These are phyloP conservation scores for Yamadazyma ubonensis DNA, from an alignment of 805 yeast species.

Conservation along the genomic window DNA sequence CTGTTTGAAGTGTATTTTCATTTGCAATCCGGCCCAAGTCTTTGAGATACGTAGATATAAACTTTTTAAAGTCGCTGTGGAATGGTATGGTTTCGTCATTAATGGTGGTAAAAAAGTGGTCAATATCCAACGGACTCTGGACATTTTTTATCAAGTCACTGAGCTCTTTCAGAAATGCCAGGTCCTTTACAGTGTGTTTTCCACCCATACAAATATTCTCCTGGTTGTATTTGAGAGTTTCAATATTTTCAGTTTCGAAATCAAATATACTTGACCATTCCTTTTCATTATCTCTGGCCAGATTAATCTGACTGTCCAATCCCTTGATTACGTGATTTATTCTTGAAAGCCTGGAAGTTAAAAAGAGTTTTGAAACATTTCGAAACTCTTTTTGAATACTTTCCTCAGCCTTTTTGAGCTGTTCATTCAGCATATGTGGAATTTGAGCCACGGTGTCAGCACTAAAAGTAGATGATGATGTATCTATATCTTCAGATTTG, in stretches of 20 bases:
- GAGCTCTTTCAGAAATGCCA: conserved; percentile 33
- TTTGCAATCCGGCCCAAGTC: conserved; percentile 25
- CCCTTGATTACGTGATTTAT: conserved; percentile 9
- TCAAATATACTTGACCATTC: conserved; percentile 23
- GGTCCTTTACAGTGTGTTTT: conserved; percentile 15
- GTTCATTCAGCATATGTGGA: conserved; percentile 8
- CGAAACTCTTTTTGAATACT: conserved; percentile 14
- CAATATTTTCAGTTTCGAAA: conserved; percentile 35
- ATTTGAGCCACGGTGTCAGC: conserved; percentile 6
- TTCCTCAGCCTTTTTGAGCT: conserved; percentile 12
- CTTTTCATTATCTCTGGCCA: conserved; percentile 11
- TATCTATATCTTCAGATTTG: no score
- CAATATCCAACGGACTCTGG: conserved; percentile 36
- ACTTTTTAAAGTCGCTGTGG: conserved; percentile 2
- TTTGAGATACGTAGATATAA: conserved; percentile 16
- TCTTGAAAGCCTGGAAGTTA: conserved; percentile 13
- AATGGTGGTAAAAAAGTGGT: conserved; percentile 22
- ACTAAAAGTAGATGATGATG: no score
- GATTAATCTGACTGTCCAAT: conserved; percentile 9
- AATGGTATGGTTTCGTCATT: conserved; percentile 7
- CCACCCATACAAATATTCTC: conserved; percentile 27
- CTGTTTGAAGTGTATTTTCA: conserved; percentile 31
- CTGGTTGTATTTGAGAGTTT: conserved; percentile 29
- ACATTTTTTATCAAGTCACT: conserved; percentile 26
- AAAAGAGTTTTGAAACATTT: conserved; percentile 7